Evolutionary conservation across 495 filamentous ascomycete species (phyloP), one percentile per base, ranked within the genome.

Genomic region (Tuber brumale): DNA sequence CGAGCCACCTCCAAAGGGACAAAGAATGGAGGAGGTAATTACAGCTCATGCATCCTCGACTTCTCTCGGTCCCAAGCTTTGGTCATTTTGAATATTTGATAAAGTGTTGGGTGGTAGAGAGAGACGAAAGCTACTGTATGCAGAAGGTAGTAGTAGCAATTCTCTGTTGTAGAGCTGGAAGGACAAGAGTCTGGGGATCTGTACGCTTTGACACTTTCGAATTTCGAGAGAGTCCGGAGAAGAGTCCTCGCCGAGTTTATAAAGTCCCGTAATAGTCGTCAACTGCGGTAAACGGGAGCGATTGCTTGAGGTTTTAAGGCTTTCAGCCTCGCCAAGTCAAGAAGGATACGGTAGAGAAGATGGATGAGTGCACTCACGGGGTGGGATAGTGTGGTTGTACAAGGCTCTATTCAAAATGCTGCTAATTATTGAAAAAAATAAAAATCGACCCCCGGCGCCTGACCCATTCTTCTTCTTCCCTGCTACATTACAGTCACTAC

Each of bases 21-120:
- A 51, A 48, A 21, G 41, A 18, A 35, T 57, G 72, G 73, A 57
- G 76, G 72, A 42, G 72, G 70, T 41, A 74, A 70, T 76, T 82
- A 82, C 80, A 82, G 74, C 8, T 82, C 80, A 37, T 80, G 72
- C 80, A 82, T 80, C 51, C 77, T 74, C 72, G 70, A 43, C 74
- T 82, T 82, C 74, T 82, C 80, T 79, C 74, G 78, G 61, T 82
- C 81, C 81, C 81, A 82, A 70, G 78, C 81, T 73, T 82, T 82
- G 27, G 81, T 82, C 81, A 82, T 82, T 41, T 71, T 82, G 72
- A 51, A 72, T 74, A 73, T 74, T 35, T 31, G 2, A 27, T 70
- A 12, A n/a, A 66, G 57, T 66, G 57, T 31, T 31, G 57, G 16
- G 57, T 7, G 31, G 57, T 10, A 39, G 37, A 39, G 57, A 66